These are phyloP conservation scores for Pichia cactophila DNA, from an alignment of 1,139 yeast genomes.

Conservation along the genomic window DNA sequence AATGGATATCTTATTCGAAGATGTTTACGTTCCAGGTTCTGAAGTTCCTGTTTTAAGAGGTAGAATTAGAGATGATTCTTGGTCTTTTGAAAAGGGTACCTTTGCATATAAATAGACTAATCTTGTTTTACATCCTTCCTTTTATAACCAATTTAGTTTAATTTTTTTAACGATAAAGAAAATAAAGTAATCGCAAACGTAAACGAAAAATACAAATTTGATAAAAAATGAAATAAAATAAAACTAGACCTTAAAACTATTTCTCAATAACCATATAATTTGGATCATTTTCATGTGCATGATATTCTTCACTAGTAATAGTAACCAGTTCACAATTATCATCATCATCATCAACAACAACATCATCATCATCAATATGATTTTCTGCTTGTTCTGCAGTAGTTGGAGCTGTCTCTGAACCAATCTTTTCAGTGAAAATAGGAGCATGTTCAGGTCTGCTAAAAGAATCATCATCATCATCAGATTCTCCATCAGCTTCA, in stretches of 20 bases:
- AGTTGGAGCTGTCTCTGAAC: slow-evolving; percentile 3
- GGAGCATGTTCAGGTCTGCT: slow-evolving; percentile 10
- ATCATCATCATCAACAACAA: neutral
- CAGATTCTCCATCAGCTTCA: slow-evolving; percentile 8
- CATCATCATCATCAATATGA: neutral
- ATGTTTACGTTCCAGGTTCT: slow-evolving; percentile 90
- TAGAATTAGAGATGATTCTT: slow-evolving; percentile 87
- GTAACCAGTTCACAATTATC: slow-evolving; percentile 44
- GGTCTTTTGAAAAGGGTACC: slow-evolving; percentile 74
- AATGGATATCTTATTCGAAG: slow-evolving; percentile 91
- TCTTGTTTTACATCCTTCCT: neutral
- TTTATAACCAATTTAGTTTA: neutral
- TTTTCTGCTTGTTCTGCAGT: neutral
- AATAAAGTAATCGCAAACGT: neutral
- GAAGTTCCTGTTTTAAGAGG: slow-evolving; percentile 94
- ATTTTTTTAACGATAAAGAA: neutral
- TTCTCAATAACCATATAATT: slow-evolving; percentile 41
- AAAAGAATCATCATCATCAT: slow-evolving; percentile 13
- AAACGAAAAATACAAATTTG: neutral
- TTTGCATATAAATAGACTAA: slow-evolving; percentile 39
- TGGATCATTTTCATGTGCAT: slow-evolving; percentile 39
- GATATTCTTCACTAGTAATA: slow-evolving; percentile 42
- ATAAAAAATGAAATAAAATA: neutral
- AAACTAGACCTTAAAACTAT: slow-evolving; percentile 11
- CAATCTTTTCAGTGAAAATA: slow-evolving; percentile 16